Percentiles rank a stretch among this genome's conserved stretches.
These are phyloP conservation scores for Sequoia sempervirens DNA, from an alignment of 75 land plant genomes.

Conservation along the genomic window DNA sequence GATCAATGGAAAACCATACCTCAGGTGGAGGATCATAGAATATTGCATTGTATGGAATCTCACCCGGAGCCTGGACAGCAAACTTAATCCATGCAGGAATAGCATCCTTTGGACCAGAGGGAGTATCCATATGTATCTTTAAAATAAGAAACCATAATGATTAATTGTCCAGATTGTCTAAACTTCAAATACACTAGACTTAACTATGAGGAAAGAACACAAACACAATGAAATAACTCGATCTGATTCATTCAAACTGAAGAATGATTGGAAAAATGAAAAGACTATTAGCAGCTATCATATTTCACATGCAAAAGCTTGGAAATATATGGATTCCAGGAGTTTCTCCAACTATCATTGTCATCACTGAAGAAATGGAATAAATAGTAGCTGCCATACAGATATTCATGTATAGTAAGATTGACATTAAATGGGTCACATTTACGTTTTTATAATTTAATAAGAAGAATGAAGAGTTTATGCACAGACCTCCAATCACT, in stretches of 20 bases:
- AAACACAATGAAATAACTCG: background rate
- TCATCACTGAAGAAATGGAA: background rate
- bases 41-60: slow-evolving; percentile 90
- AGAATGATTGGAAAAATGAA: background rate
- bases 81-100: slow-evolving; percentile 96
- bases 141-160: background rate
- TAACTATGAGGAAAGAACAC: background rate
- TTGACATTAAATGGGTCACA: background rate
- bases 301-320: background rate
- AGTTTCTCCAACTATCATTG: background rate
- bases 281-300: background rate
- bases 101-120: slow-evolving; percentile 81
- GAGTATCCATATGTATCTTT: slow-evolving; percentile 89
- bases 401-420: background rate
- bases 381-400: background rate
- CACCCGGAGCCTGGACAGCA: slow-evolving; percentile 87
- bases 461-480: background rate
- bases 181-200: background rate
- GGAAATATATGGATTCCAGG: background rate
- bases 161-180: background rate
- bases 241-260: background rate
- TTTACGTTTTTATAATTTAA: background rate
- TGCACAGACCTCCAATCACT: background rate
- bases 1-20: slow-evolving; percentile 28
- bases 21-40: slow-evolving; percentile 84